A percentile compares a stretch with the other conserved stretches of the same genome.
These are phyloP conservation scores for Quercus ilex DNA, from an alignment of 306 rosid genomes.

Conservation along the genomic window DNA sequence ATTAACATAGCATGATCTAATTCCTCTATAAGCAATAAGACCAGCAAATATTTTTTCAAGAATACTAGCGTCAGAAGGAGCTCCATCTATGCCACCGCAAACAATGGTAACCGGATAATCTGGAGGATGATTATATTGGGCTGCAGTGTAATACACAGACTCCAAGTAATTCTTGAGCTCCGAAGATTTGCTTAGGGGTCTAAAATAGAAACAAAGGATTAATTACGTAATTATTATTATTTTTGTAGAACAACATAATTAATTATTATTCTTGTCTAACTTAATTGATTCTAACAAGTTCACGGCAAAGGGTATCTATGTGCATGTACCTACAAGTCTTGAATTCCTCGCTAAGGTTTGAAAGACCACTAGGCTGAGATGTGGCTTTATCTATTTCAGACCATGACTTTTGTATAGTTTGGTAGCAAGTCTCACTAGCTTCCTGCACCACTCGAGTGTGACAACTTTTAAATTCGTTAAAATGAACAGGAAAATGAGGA, in stretches of 20 bases:
- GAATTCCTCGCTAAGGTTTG: slow-evolving; percentile 49
- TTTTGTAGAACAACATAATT: too few species aligned
- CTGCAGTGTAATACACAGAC: slow-evolving; percentile 16
- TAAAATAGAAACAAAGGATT: neutral
- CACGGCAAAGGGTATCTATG: neutral
- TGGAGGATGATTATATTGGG: slow-evolving; percentile 65
- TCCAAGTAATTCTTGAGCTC: slow-evolving; percentile 39
- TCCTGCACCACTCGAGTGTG: slow-evolving; percentile 35
- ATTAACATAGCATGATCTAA: slow-evolving; percentile 44
- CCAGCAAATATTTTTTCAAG: slow-evolving; percentile 56
- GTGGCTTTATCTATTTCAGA: slow-evolving; percentile 54
- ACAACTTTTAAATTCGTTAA: too few species aligned
- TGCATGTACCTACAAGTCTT: slow-evolving; percentile 41
- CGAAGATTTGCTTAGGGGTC: slow-evolving; percentile 34
- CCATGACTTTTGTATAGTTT: slow-evolving; percentile 58
- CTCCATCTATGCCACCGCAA: slow-evolving; percentile 59
- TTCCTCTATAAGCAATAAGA: slow-evolving; percentile 42
- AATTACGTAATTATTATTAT: neutral
- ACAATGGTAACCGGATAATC: slow-evolving; percentile 46
- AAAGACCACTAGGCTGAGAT: slow-evolving; percentile 44
- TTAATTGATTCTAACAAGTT: neutral
- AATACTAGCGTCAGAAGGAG: slow-evolving; percentile 27
- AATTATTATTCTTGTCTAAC: neutral
- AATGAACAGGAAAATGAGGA: too few species aligned
- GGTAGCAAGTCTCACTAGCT: slow-evolving; percentile 58